Conservation (phyloP, 31 red algal species). For the Asparagopsis taxiformis region DNA sequence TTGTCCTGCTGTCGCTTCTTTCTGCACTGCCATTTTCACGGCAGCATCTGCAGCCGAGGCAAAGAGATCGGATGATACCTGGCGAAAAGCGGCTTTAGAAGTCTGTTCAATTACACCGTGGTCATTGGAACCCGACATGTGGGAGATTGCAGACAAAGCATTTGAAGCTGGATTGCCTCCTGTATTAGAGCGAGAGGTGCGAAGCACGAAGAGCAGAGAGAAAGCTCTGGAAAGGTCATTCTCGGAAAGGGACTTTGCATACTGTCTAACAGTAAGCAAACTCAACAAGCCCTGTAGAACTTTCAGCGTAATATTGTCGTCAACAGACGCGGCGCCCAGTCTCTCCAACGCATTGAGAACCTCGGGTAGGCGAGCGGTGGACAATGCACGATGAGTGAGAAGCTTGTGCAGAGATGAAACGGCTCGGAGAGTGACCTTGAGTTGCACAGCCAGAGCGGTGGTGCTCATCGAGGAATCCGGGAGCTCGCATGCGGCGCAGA, state of each 20-base stretch:
- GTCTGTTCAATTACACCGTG: constrained; percentile 76
- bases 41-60: constrained; percentile 57
- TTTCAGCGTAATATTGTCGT: constrained; percentile 71
- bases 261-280: constrained; percentile 59
- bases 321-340: constrained; percentile 22
- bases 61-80: constrained; percentile 75
- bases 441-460: constrained; percentile 11
- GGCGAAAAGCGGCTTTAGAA: constrained; percentile 74
- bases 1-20: constrained; percentile 19
- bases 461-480: not conserved
- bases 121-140: constrained; percentile 15
- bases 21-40: constrained; percentile 44
- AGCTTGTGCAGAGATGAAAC: constrained; percentile 70
- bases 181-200: constrained; percentile 3
- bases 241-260: constrained; percentile 40
- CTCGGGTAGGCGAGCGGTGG: constrained; percentile 13
- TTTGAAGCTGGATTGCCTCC: constrained; percentile 20
- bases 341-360: constrained; percentile 56
- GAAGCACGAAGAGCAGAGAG: constrained; percentile 57
- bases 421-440: constrained; percentile 50
- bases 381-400: constrained; percentile 56
- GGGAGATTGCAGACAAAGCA: constrained; percentile 62
- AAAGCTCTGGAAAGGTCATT: constrained; percentile 51
- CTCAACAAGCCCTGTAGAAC: constrained; percentile 78
- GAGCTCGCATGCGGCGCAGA: constrained; percentile 55